Base-by-base conservation (phyloP, 2,329 filamentous ascomycete genomes). In the Acrodontium crateriforme region DNA sequence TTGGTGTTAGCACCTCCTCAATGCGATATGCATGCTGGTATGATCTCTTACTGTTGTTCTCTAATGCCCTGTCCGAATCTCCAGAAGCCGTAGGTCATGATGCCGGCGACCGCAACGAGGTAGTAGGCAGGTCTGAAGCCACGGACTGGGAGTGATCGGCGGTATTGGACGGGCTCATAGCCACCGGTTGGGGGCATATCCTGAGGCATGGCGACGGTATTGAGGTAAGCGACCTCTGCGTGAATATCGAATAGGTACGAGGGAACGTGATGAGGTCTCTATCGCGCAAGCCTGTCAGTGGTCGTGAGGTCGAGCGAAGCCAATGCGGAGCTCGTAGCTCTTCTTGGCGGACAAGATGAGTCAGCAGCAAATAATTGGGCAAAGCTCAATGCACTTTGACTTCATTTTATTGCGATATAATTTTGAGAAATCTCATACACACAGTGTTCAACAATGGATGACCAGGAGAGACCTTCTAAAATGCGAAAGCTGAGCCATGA, bases 141-240 rank as follows among this genome's bases (percentile, higher is more conserved):
- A 50, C 78, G 78, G 39, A 80, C 75, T 40, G 89, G 89, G 38
- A 98, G 67, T 63, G 95, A 95, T 60, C 89, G 79, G 74, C 92
- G 92, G 69, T 94, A 98, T 64, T 98, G 89, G 43, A 98, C 78
- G 59, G 87, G 78, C 58, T 75, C 78, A 62, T 98, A 98, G 69
- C 89, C 89, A 66, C 87, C 89, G 53, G 62, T 58, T 47, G 89
- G 89, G 65, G 89, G 89, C 74, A 98, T 82, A 69, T 98, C 89
- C 71, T 95, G 85, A 66, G 80, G 76, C 87, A 95, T 94, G 66
- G 56, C 32, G 31, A 33, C 40, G 38, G 29, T 36, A 30, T 37
- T 37, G 36, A n/a, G 31, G n/a, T n/a, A n/a, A n/a, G n/a, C n/a
- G n/a, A n/a, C n/a, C n/a, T n/a, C n/a, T n/a, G n/a, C n/a, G n/a